Evolutionary conservation across 257 asterid genomes (phyloP), one percentile per base, ranked within the genome.

Genomic region (Gardenia jasminoides): DNA sequence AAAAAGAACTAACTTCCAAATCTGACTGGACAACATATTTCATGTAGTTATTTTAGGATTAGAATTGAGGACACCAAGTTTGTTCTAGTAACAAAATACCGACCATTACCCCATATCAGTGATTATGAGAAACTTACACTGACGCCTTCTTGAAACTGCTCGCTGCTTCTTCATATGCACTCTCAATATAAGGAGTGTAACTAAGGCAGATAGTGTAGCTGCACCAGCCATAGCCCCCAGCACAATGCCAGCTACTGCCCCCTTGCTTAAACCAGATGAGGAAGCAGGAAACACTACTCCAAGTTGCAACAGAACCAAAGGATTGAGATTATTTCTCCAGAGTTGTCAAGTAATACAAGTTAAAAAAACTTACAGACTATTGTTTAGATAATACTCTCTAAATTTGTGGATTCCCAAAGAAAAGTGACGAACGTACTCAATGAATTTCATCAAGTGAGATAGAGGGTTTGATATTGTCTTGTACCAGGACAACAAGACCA

Each of bases 181-280:
- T 82, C 88, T 92, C 87, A 91, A 72, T 84, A 96, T 82, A 77
- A 94, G 61, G 67, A 96, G 82, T 0, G 94, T 78, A 71, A 90
- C 88, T 30, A 88, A 44, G 70, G 97, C 97, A 73, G 99, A 77
- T 31, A 93, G 61, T 3, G 87, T 83, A 82, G 87, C 89, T 36
- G 97, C 84, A 78, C 94, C 97, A 69, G 94, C 99, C 76, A 93
- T 83, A 1, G 92, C 84, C 78, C 98, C 99, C 68, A 90, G 76
- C 81, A 92, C 85, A 75, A 93, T 82, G 74, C 99, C 97, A 67
- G 88, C 97, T 67, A 96, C 56, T 20, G 94, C 96, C 69, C 97
- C 97, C 84, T 86, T 92, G 91, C 96, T 92, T 82, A 92, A 30
- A 80, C 97, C 88, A 70, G 96, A 81, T 26, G 88, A 80, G 22